Base-by-base conservation (phyloP, 2,329 filamentous ascomycete genomes). In the Neurospora crassa region DNA sequence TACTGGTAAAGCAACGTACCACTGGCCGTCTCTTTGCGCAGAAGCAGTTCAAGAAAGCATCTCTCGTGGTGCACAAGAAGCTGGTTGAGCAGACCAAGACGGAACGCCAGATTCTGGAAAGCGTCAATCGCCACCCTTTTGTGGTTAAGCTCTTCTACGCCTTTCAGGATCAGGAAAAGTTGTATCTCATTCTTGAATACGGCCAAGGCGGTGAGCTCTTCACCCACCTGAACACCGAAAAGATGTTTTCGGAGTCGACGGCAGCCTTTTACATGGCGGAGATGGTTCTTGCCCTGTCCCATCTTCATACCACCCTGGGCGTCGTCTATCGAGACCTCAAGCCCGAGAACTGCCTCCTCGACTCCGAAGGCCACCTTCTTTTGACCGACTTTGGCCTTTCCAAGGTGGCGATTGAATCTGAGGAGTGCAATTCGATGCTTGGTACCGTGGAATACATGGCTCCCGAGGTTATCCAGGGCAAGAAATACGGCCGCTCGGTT, bases 381-480 rank as follows among this genome's bases (percentile, higher is more conserved):
- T 87, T 99, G 40, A 98, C 96, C 1, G 96, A 99, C 81, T 99
- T 99, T 79, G 96, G 96, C 5, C 88, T 99, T 20, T 97, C 93
- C 82, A 99, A 99, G 82, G 96, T 98, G 41, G 91, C 94, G 0
- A 87, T 96, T 18, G 90, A 94, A 71, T 89, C 89, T 59, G 83
- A 85, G 47, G 84, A 80, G 70, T 97, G 95, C 85, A 93, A 94
- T 81, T 97, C 93, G 59, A 91, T 97, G 75, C 89, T 97, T 11
- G 96, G 96, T 69, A 99, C 96, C 0, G 91, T 97, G 72, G 96
- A 98, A 80, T 99, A 99, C 86, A 99, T 99, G 96, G 96, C 96
- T 0, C 96, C 96, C 0, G 96, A 99, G 82, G 92, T 99, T 69
- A 89, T 99, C 73, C 88, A 90, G 73, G 94, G 94, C 73, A 90